Conservation (phyloP, 2,329 filamentous ascomycete species). For the Karstenula rhodostoma region DNA sequence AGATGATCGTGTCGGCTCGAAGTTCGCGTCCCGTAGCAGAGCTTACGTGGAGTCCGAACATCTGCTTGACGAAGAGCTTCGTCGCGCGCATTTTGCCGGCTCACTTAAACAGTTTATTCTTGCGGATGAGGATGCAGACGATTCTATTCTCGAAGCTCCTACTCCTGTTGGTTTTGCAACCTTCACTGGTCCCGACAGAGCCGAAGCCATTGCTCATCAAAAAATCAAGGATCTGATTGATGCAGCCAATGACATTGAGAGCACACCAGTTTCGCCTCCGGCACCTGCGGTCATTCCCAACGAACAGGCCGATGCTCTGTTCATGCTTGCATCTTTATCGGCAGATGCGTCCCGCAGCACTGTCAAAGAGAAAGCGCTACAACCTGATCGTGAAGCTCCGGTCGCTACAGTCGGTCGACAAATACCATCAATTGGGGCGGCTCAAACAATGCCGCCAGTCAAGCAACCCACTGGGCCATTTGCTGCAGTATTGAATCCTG, state of each 20-base stretch:
- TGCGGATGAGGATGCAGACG: slow-evolving; percentile 43
- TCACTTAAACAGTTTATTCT: slow-evolving; percentile 35
- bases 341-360: slow-evolving; percentile 30
- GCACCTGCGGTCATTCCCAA: slow-evolving; percentile 46
- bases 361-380: slow-evolving; percentile 15
- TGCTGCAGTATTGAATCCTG: slow-evolving; percentile 9
- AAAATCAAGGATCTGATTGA: slow-evolving; percentile 47
- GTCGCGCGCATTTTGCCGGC: slow-evolving; percentile 33
- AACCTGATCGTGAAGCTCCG: slow-evolving; percentile 13
- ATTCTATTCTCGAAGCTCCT: slow-evolving; percentile 37
- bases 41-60: slow-evolving; percentile 51
- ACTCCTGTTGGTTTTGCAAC: slow-evolving; percentile 49
- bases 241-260: slow-evolving; percentile 47
- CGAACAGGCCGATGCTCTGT: slow-evolving; percentile 52
- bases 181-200: slow-evolving; percentile 52
- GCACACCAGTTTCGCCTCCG: slow-evolving; percentile 31
- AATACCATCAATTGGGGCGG: slow-evolving; percentile 22
- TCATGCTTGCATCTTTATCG: slow-evolving; percentile 48
- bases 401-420: slow-evolving; percentile 22
- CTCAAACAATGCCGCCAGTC: slow-evolving; percentile 29
- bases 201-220: slow-evolving; percentile 49
- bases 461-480: slow-evolving; percentile 4
- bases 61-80: slow-evolving; percentile 42
- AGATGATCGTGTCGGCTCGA: slow-evolving; percentile 42
- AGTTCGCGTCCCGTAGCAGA: slow-evolving; percentile 52